Evolutionary conservation across 257 asterid genomes (phyloP), one percentile per base, ranked within the genome.

Genomic region (Cynanchum wilfordii): DNA sequence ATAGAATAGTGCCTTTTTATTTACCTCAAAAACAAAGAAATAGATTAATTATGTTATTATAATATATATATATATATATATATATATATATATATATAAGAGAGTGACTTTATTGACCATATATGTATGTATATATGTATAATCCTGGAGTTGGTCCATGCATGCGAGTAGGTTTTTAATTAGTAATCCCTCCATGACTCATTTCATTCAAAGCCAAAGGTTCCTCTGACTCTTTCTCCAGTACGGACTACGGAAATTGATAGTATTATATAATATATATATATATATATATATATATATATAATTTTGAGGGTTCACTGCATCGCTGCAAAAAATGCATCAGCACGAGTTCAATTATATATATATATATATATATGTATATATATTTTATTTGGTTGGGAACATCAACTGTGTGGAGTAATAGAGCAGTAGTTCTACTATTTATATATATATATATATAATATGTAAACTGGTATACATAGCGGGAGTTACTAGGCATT

Each of bases 171-270:
- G 64, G 64, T 10, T 57, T 22, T 24, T 3, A 33, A 33, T 30
- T 25, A 57, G 36, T 57, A 24, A 19, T 25, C 64, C 64, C 65
- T 58, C 65, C 65, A 58, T 58, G 65, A 58, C 11, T 58, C 65
- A 11, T 58, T 29, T 27, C 65, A 11, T 58, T 29, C 17, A 29
- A 12, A 33, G 10, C 60, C 29, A 55, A 55, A 25, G 29, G 9
- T 8, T 45, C 17, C 42, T 74, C 79, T 75, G 66, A 49, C 62
- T 33, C 66, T 60, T 29, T 16, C 3, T 17, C 42, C 9, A 11
- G 77, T 79, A 66, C 79, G 77, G 76, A 74, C 42, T 70, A 76
- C 76, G 79, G 82, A 55, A 51, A 55, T 22, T 70, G 52, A 56
- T 72, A 50, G 19, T 50, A 50, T 0, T 50, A 50, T 50, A 50